Evolutionary conservation across 345 rosid genomes (phyloP).

Genomic region (Brassica carinata): DNA sequence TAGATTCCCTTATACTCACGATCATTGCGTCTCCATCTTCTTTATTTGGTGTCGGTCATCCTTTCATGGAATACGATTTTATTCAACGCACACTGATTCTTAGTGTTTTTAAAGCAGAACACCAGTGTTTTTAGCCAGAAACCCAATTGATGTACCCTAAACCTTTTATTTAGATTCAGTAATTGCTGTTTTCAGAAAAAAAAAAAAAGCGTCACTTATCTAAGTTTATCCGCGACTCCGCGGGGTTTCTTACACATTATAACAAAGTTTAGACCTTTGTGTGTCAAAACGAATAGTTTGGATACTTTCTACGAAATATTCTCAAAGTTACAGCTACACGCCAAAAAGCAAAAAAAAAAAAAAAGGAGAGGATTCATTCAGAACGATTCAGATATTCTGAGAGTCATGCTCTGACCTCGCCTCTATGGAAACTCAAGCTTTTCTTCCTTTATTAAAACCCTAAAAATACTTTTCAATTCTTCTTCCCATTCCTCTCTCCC

Average conservation of each 20-base stretch:
- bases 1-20: too few relatives aligned
- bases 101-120: not conserved
- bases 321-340: not conserved
- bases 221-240: not conserved
- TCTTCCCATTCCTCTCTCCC: not conserved
- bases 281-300: not conserved
- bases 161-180: too few relatives aligned
- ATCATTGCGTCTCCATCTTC: not conserved
- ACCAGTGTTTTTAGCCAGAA: not conserved
- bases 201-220: not conserved
- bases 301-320: not conserved
- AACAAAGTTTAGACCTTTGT: not conserved
- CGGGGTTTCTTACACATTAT: not conserved
- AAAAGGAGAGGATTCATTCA: not conserved
- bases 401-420: conserved; percentile 19
- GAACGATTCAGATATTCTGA: conserved; percentile 25
- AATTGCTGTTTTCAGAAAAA: too few relatives aligned
- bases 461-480: conserved; percentile 9
- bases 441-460: conserved; percentile 43
- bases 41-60: not conserved
- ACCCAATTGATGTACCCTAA: too few relatives aligned
- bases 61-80: not conserved
- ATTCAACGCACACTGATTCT: too few relatives aligned
- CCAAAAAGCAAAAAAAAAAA: not conserved
- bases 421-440: conserved; percentile 73